Conservation (phyloP, 768 basidiomycete genomes). For the Dendrothele bispora region DNA sequence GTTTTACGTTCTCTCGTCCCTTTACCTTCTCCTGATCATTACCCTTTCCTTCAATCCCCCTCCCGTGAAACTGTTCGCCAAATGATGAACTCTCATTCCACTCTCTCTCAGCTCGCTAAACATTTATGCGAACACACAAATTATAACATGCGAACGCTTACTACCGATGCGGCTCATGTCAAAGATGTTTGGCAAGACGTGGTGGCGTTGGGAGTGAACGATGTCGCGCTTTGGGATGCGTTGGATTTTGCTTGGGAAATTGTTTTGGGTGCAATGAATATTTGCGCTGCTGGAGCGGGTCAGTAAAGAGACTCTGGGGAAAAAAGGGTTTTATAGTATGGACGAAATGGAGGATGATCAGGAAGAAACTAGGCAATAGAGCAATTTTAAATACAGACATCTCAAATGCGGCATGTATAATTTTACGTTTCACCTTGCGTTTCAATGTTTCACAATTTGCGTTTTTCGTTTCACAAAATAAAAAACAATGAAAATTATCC, state of each 20-base stretch:
- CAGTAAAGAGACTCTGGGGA: too few species aligned
- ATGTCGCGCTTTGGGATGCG: conserved; percentile 74
- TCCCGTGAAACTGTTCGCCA: conserved; percentile 43
- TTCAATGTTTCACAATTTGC: too few species aligned
- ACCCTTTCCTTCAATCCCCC: conserved; percentile 45
- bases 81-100: conserved; percentile 46
- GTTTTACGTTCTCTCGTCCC: conserved; percentile 69
- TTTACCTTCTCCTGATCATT: conserved; percentile 39
- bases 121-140: conserved; percentile 51
- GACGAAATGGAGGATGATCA: too few species aligned
- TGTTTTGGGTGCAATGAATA: conserved; percentile 55
- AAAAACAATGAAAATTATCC: too few species aligned
- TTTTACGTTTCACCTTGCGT: too few species aligned
- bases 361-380: too few species aligned
- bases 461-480: too few species aligned
- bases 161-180: conserved; percentile 60
- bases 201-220: conserved; percentile 70
- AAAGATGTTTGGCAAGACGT: conserved; percentile 83
- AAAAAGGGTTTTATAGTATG: too few species aligned
- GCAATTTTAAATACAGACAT: too few species aligned
- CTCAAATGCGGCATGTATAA: too few species aligned
- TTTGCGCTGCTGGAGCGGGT: too few species aligned
- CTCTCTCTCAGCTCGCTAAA: conserved; percentile 54
- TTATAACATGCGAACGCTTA: conserved; percentile 42
- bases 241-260: conserved; percentile 83